Evolutionary conservation across 148 eudicot genomes (phyloP).

Genomic region (Rhododendron molle): DNA sequence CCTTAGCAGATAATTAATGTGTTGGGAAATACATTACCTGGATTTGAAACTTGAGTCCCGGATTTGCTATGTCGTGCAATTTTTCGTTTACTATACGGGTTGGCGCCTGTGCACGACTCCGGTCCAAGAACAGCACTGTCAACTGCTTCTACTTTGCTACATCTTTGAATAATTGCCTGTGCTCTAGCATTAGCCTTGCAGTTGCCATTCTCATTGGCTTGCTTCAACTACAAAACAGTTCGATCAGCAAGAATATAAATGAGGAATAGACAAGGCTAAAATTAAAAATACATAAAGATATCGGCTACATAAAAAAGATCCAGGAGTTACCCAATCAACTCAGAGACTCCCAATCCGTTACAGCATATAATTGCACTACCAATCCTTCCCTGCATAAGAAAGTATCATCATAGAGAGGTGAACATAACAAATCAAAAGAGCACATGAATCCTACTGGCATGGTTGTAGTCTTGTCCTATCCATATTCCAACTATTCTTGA

Average conservation of each 20-base stretch:
- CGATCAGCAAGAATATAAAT: background rate
- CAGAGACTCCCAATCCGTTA: background rate
- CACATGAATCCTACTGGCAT: background rate
- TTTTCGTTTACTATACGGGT: constrained; percentile 3
- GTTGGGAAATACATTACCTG: constrained; percentile 12
- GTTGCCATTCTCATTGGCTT: constrained; percentile 1
- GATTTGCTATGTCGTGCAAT: constrained; percentile 7
- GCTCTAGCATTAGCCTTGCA: background rate
- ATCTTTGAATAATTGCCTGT: constrained; percentile 6
- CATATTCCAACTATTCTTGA: background rate
- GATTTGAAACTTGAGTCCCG: constrained; percentile 19
- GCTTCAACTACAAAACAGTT: constrained; percentile 13
- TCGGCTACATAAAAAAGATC: background rate
- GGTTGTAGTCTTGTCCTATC: background rate
- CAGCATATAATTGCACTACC: background rate
- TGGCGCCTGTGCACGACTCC: background rate
- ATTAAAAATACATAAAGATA: background rate
- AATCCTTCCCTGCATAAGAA: background rate
- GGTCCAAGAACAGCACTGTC: constrained; percentile 1
- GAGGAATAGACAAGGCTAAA: background rate
- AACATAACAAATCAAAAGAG: background rate
- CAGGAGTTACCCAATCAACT: background rate
- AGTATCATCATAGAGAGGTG: background rate
- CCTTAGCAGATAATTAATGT: background rate
- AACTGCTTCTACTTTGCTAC: constrained; percentile 2